Conservation (phyloP, 495 filamentous ascomycete species). For the Penicillium diatomitis region DNA sequence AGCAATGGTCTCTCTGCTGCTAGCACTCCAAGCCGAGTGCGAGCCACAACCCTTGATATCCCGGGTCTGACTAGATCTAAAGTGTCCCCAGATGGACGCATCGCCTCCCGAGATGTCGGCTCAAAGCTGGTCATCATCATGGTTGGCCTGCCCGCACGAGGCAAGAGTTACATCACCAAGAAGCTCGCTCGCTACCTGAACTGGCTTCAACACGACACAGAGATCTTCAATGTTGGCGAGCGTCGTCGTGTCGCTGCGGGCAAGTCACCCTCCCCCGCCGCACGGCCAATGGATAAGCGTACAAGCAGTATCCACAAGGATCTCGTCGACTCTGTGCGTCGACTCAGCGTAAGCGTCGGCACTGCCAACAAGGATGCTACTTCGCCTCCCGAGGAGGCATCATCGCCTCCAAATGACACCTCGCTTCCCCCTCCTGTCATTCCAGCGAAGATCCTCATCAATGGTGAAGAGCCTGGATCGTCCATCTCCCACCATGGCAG, state of each 20-base stretch:
- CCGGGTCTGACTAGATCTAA: slow-evolving; percentile 85
- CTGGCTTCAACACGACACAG: slow-evolving; percentile 92
- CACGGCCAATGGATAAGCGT: slow-evolving; percentile 9
- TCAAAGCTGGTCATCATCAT: slow-evolving; percentile 96
- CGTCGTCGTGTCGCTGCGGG: slow-evolving; percentile 73
- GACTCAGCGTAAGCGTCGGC: slow-evolving; percentile 34
- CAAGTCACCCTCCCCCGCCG: slow-evolving; percentile 30
- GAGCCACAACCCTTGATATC: slow-evolving; percentile 79
- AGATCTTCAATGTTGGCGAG: slow-evolving; percentile 96
- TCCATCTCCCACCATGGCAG: slow-evolving; percentile 18
- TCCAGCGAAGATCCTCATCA: slow-evolving; percentile 42
- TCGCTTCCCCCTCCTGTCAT: slow-evolving; percentile 30
- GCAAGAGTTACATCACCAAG: slow-evolving; percentile 98
- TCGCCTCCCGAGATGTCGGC: slow-evolving; percentile 84
- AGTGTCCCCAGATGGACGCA: slow-evolving; percentile 88
- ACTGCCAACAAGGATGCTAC: slow-evolving; percentile 15
- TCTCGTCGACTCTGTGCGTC: slow-evolving; percentile 35
- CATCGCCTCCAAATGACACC: slow-evolving; percentile 9
- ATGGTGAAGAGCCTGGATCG: slow-evolving; percentile 31
- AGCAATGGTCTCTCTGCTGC: slow-evolving; percentile 28
- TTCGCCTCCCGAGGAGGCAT: slow-evolving; percentile 18
- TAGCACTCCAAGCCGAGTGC: slow-evolving; percentile 48
- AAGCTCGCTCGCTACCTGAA: slow-evolving; percentile 92
- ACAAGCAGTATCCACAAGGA: slow-evolving; percentile 30
- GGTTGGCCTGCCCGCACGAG: slow-evolving; percentile 90